phyloP scores from a whole-genome alignment of 129 eudicot genomes.

The Escallonia herrerae region DNA sequence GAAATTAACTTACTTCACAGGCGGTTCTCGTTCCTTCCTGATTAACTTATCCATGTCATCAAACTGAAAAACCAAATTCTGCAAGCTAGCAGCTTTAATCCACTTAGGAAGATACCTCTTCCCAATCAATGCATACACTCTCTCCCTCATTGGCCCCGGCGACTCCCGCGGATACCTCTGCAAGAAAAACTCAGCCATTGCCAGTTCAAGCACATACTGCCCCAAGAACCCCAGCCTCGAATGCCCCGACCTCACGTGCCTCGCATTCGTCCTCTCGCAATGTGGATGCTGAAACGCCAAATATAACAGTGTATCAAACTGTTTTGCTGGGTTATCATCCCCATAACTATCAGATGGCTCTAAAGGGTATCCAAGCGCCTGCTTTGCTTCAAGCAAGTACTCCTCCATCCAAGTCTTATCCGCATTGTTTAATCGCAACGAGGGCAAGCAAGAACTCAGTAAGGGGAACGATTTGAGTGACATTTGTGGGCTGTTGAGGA shows the following conservation, averaged over 20 bases:
- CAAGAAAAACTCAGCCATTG: constrained; percentile 86
- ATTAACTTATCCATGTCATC: constrained; percentile 85
- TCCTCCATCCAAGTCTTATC: constrained; percentile 92
- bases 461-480: constrained; percentile 85
- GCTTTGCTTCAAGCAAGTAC: constrained; percentile 83
- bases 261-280: constrained; percentile 80
- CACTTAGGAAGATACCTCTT: constrained; percentile 87
- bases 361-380: constrained; percentile 90
- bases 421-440: constrained; percentile 60
- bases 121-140: constrained; percentile 88
- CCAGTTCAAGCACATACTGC: constrained; percentile 84
- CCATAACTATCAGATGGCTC: constrained; percentile 75
- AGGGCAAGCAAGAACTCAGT: constrained; percentile 84
- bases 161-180: constrained; percentile 97
- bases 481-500: constrained; percentile 87
- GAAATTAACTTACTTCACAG: constrained; percentile 64
- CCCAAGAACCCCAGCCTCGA: constrained; percentile 85
- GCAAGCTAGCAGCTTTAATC: constrained; percentile 97
- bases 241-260: constrained; percentile 89
- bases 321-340: constrained; percentile 97
- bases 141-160: constrained; percentile 98
- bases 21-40: constrained; percentile 81
- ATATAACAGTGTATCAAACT: constrained; percentile 84
- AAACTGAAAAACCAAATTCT: constrained; percentile 77
- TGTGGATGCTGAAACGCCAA: constrained; percentile 92